phyloP scores from a whole-genome alignment of 805 yeast genomes.

The Candida khao-thaluensis region DNA sequence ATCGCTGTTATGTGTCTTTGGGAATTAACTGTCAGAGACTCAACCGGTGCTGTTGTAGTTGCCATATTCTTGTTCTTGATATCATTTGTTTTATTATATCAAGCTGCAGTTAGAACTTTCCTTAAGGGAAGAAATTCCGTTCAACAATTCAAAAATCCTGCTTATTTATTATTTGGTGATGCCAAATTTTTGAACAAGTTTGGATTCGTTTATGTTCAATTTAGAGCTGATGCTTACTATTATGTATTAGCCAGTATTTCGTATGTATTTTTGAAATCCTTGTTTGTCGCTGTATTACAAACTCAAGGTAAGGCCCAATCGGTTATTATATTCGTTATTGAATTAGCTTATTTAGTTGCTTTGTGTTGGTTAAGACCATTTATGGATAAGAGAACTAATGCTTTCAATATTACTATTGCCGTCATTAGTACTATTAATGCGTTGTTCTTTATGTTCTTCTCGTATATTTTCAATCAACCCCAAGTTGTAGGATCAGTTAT shows the following conservation, averaged over 20 bases:
- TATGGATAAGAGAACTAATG: constrained; percentile 92
- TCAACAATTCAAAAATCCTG: constrained; percentile 81
- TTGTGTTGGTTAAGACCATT: constrained; percentile 79
- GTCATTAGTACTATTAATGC: constrained; percentile 80
- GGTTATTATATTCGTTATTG: constrained; percentile 70
- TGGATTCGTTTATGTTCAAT: constrained; percentile 92
- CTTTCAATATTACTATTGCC: constrained; percentile 85
- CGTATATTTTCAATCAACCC: constrained; percentile 79
- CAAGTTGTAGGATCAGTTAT: constrained; percentile 86
- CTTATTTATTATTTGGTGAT: constrained; percentile 86
- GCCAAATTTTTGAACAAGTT: constrained; percentile 74
- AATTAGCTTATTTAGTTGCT: constrained; percentile 63
- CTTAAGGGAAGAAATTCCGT: constrained; percentile 71
- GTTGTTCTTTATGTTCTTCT: constrained; percentile 83
- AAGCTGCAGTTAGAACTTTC: constrained; percentile 74
- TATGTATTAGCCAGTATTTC: constrained; percentile 66
- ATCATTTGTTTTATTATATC: constrained; percentile 56
- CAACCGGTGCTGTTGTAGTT: constrained; percentile 77
- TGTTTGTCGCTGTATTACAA: constrained; percentile 87
- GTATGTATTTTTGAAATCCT: constrained; percentile 70
- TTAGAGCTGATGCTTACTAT: constrained; percentile 81
- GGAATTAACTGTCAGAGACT: constrained; percentile 83
- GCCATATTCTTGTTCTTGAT: constrained; percentile 70
- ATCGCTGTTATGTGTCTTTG: constrained; percentile 77
- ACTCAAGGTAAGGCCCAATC: constrained; percentile 79